These are phyloP conservation scores for Penicillium herquei DNA, from an alignment of 495 filamentous ascomycete species.

Conservation along the genomic window DNA sequence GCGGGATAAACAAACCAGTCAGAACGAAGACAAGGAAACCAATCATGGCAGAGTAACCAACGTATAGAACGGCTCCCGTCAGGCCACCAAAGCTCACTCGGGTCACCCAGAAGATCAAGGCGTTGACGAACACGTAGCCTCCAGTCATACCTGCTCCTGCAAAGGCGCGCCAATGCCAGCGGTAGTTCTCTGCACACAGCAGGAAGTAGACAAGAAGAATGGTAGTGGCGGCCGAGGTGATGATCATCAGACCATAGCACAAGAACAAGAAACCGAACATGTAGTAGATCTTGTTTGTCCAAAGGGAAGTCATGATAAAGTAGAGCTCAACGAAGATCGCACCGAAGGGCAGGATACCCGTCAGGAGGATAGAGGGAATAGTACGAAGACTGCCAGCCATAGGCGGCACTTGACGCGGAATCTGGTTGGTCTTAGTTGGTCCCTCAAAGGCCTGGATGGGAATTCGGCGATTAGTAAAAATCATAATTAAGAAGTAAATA, in stretches of 20 bases:
- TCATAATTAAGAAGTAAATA: neutral
- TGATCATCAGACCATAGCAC: conserved; percentile 96
- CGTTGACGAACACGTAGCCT: conserved; percentile 84
- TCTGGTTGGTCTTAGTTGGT: conserved; percentile 94
- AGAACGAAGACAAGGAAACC: conserved; percentile 90
- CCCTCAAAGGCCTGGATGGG: conserved; percentile 54
- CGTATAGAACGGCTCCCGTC: conserved; percentile 83
- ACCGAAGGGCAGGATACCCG: conserved; percentile 88
- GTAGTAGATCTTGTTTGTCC: conserved; percentile 98
- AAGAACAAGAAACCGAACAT: conserved; percentile 99
- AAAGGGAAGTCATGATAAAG: conserved; percentile 97
- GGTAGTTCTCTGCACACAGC: conserved; percentile 93
- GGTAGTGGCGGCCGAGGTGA: conserved; percentile 89
- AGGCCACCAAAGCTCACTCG: conserved; percentile 81
- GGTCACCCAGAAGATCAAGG: conserved; percentile 82
- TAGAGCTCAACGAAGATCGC: conserved; percentile 97
- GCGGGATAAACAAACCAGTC: conserved; percentile 64
- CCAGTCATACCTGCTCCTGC: conserved; percentile 83
- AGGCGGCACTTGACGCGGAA: conserved; percentile 92
- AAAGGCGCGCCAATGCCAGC: conserved; percentile 98
- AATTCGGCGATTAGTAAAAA: neutral
- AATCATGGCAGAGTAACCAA: conserved; percentile 87
- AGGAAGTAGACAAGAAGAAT: conserved; percentile 92
- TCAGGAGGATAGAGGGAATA: conserved; percentile 81
- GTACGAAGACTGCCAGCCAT: conserved; percentile 76